phyloP scores from a whole-genome alignment of 495 filamentous ascomycete genomes.

The Tuber melanosporum region DNA sequence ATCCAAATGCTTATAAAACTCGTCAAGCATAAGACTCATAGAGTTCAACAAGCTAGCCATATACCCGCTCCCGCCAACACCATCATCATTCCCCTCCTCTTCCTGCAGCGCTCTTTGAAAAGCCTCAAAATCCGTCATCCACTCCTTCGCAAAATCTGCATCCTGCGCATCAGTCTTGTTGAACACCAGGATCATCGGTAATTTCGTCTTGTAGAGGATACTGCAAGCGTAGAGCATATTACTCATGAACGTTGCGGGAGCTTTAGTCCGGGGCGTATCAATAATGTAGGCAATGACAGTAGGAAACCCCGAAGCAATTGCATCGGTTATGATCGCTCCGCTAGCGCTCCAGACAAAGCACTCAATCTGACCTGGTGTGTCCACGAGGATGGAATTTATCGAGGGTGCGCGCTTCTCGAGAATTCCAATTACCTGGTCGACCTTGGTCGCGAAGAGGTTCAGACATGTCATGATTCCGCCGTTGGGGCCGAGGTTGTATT shows the following conservation, averaged over 20 bases:
- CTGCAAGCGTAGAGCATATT: slow-evolving; percentile 99
- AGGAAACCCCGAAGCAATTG: slow-evolving; percentile 84
- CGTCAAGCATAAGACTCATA: slow-evolving; percentile 95
- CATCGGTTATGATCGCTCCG: slow-evolving; percentile 87
- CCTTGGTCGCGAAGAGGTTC: slow-evolving; percentile 94
- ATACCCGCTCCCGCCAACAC: slow-evolving; percentile 73
- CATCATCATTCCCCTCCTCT: slow-evolving; percentile 74
- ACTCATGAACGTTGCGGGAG: slow-evolving; percentile 95
- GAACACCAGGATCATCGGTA: slow-evolving; percentile 97
- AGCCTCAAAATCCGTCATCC: slow-evolving; percentile 98
- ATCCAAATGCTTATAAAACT: slow-evolving; percentile 90
- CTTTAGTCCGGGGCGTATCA: slow-evolving; percentile 86
- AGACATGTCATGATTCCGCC: slow-evolving; percentile 94
- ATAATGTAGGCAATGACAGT: slow-evolving; percentile 96
- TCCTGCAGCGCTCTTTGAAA: slow-evolving; percentile 78
- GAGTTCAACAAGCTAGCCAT: slow-evolving; percentile 95
- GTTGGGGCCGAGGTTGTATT: slow-evolving; percentile 96
- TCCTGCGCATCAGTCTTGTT: slow-evolving; percentile 97
- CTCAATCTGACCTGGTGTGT: slow-evolving; percentile 96
- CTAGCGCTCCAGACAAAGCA: slow-evolving; percentile 97
- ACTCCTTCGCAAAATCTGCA: slow-evolving; percentile 87
- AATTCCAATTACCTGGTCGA: slow-evolving; percentile 84
- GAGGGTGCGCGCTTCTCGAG: slow-evolving; percentile 73
- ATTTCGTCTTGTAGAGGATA: slow-evolving; percentile 95
- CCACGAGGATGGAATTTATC: slow-evolving; percentile 79